Base-by-base conservation (phyloP, 257 asterid species). In the Fraxinus excelsior region DNA sequence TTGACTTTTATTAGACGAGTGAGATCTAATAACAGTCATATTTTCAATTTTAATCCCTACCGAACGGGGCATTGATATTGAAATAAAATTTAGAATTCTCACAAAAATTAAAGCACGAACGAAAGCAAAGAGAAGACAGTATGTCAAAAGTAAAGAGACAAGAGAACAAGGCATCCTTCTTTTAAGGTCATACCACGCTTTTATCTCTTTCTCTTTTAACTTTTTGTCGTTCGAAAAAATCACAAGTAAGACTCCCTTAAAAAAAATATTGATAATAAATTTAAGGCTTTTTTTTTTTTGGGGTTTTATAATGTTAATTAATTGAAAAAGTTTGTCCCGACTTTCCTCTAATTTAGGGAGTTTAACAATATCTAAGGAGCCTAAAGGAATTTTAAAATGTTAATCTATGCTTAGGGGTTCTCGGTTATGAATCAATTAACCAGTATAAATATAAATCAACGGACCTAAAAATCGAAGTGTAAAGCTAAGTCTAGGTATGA, bases 351-450 rank as follows among this genome's bases (percentile, higher is more conserved):
- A 44, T 14, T 44, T 19, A 44, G 53, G 53, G 1, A 14, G 76
- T 69, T 49, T 10, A 21, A 0, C 62, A 37, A 0, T 44, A 44
- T 65, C 80, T 65, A 70, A 74, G 34, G 77, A 74, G 79, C 87
- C 82, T 80, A 85, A 76, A 78, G 49, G 28, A 73, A 34, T 66
- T 38, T 65, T 70, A 46, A 74, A 76, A 76, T 66, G 80, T 76
- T 74, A 71, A 82, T 79, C 80, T 85, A 84, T 86, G 71, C 85
- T 83, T 83, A 80, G 56, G 70, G 56, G 37, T 21, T 62, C 72
- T 67, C 62, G 18, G 69, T 35, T 21, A 76, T 21, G 25, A 62
- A 51, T 74, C 79, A 77, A 66, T 66, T 67, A 53, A 44, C 5
- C 32, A 4, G 32, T 31, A 31, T 46, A 40, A 44, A 0, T 42